A percentile compares a stretch with the other conserved stretches of the same genome.
Evolutionary conservation across 345 rosid genomes (phyloP).

Genomic region (Populus nigra): DNA sequence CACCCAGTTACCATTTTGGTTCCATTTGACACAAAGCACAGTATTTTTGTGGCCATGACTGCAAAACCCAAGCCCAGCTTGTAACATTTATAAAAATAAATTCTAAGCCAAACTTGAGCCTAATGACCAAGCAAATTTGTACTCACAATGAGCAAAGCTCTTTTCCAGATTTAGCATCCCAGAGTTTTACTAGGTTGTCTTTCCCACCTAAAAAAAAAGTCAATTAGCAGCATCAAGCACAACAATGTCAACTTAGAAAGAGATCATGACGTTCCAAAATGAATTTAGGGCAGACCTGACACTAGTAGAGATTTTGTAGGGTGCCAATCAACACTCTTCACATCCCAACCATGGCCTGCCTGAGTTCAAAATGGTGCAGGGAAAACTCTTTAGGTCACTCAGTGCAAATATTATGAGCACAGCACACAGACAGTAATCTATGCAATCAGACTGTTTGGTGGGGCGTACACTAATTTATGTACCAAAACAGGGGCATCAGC

Average conservation of each 20-base stretch:
- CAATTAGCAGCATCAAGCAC: conserved; percentile 4
- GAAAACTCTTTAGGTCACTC: conserved; percentile 43
- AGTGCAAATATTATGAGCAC: conserved; percentile 5
- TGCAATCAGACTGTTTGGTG: background rate
- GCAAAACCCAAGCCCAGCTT: conserved; percentile 26
- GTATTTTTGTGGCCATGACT: conserved; percentile 99
- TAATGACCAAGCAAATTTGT: conserved; percentile 12
- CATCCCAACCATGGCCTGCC: conserved; percentile 99
- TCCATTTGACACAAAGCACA: conserved; percentile 97
- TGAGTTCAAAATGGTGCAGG: conserved; percentile 60
- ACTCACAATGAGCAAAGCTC: conserved; percentile 96
- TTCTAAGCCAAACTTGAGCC: background rate
- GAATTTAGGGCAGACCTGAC: conserved; percentile 58
- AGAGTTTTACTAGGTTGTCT: conserved; percentile 96
- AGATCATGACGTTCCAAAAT: conserved; percentile 3
- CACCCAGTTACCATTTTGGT: conserved; percentile 98
- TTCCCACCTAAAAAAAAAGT: conserved; percentile 65
- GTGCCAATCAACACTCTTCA: conserved; percentile 99
- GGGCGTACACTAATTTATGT: no score
- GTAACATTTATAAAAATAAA: conserved; percentile 1
- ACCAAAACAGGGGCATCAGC: no score
- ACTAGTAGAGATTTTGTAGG: conserved; percentile 89
- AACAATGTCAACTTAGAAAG: background rate
- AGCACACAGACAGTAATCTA: conserved; percentile 7
- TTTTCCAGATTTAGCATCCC: conserved; percentile 91